A percentile compares a stretch with the other conserved stretches of the same genome.
phyloP scores from a whole-genome alignment of 345 rosid species.

The Eucalyptus fibrosa region DNA sequence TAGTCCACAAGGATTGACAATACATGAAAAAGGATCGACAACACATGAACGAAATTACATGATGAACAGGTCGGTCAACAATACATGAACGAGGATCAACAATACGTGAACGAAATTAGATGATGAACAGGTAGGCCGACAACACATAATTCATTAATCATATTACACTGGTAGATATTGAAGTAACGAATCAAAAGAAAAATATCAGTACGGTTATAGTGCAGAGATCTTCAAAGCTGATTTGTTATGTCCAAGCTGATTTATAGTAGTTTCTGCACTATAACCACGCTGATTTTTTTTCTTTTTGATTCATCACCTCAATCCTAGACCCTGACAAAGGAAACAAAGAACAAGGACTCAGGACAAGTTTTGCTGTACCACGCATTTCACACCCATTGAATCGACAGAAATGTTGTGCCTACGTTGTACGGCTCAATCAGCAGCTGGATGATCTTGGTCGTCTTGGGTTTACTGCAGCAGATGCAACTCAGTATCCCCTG shows the following conservation, averaged over 20 bases:
- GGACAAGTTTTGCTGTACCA: background rate
- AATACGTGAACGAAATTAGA: too few species aligned
- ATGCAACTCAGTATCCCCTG: background rate
- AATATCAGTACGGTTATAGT: background rate
- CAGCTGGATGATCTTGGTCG: background rate
- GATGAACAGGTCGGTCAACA: too few species aligned
- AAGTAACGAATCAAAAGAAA: background rate
- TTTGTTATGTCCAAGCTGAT: background rate
- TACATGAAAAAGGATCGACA: background rate
- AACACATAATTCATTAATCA: background rate
- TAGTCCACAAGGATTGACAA: background rate
- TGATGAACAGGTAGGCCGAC: background rate
- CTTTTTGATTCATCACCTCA: background rate
- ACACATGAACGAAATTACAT: too few species aligned
- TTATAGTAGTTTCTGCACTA: background rate
- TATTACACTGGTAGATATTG: background rate
- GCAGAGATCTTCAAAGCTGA: background rate
- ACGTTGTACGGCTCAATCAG: background rate
- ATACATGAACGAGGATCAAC: background rate
- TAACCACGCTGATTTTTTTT: background rate
- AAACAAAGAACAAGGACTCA: too few species aligned
- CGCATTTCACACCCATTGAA: background rate
- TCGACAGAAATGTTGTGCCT: background rate
- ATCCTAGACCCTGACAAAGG: background rate
- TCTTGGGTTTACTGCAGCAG: background rate